These are phyloP conservation scores for Colletotrichum neosansevieriae DNA, from an alignment of 2,329 filamentous ascomycete genomes.

Conservation along the genomic window DNA sequence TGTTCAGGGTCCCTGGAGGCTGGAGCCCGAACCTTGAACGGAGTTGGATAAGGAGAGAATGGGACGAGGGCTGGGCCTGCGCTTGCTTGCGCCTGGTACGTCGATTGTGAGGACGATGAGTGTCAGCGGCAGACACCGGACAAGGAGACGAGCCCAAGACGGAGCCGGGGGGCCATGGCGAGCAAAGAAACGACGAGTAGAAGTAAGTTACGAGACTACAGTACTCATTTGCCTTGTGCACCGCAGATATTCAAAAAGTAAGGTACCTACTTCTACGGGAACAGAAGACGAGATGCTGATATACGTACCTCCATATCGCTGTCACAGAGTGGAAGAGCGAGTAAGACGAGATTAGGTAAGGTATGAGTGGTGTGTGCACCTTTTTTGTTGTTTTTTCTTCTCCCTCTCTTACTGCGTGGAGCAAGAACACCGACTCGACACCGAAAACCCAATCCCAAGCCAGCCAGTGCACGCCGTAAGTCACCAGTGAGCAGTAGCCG, in stretches of 20 bases:
- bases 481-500: neutral
- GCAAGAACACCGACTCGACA: constrained; percentile 33
- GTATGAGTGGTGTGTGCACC: constrained; percentile 30
- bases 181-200: constrained; percentile 13
- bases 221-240: neutral
- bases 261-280: neutral
- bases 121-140: constrained; percentile 33
- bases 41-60: constrained; percentile 35
- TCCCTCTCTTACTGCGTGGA: neutral
- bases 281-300: neutral
- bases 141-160: constrained; percentile 31
- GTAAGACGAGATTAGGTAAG: constrained; percentile 11
- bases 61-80: constrained; percentile 25
- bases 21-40: constrained; percentile 29
- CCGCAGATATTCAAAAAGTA: no score
- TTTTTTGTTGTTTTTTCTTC: neutral
- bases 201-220: neutral
- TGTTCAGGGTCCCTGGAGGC: constrained; percentile 37
- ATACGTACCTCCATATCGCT: neutral
- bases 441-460: constrained; percentile 6
- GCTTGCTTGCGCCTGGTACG: constrained; percentile 18
- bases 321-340: neutral
- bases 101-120: constrained; percentile 24
- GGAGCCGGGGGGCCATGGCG: constrained; percentile 24
- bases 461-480: neutral